These are phyloP conservation scores for Stachybotrys echinatus DNA, from an alignment of 2,329 filamentous ascomycete genomes.

Conservation along the genomic window DNA sequence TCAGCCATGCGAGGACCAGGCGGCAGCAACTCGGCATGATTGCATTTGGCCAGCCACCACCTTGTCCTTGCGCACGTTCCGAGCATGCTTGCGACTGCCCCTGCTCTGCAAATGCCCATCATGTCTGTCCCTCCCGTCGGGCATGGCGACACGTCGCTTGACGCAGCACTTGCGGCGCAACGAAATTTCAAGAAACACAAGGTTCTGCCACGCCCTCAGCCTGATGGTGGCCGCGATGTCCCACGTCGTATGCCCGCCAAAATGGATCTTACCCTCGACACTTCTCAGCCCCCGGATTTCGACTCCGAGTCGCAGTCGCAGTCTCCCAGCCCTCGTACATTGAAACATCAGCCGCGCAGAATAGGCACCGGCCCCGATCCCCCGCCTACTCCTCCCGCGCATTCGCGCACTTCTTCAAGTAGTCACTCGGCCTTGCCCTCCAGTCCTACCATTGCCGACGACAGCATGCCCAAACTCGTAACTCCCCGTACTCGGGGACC, in stretches of 20 bases:
- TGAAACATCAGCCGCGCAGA: constrained; percentile 36
- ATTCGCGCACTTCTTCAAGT: constrained; percentile 53
- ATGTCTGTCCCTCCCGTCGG: constrained; percentile 27
- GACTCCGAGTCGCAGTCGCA: constrained; percentile 18
- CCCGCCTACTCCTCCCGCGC: constrained; percentile 59
- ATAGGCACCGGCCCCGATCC: constrained; percentile 42
- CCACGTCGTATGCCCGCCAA: constrained; percentile 15
- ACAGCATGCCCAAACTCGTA: constrained; percentile 30
- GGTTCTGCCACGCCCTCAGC: constrained; percentile 30
- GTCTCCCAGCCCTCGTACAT: constrained; percentile 29
- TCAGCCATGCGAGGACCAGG: background rate
- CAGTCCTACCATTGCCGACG: constrained; percentile 33
- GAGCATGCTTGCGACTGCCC: constrained; percentile 21
- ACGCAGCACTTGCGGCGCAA: constrained; percentile 21
- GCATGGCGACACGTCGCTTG: constrained; percentile 17
- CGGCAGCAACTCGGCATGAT: background rate
- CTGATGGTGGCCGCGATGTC: constrained; percentile 16
- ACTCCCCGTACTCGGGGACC: constrained; percentile 34
- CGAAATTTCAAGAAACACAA: constrained; percentile 43
- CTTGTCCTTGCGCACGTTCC: background rate
- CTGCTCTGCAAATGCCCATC: constrained; percentile 20
- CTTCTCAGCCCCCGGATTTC: constrained; percentile 10
- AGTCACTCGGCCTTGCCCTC: constrained; percentile 39
- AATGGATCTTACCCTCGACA: constrained; percentile 20
- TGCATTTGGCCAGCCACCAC: background rate